phyloP scores from a whole-genome alignment of 2,329 filamentous ascomycete species.

The Emergomyces pasteurianus region DNA sequence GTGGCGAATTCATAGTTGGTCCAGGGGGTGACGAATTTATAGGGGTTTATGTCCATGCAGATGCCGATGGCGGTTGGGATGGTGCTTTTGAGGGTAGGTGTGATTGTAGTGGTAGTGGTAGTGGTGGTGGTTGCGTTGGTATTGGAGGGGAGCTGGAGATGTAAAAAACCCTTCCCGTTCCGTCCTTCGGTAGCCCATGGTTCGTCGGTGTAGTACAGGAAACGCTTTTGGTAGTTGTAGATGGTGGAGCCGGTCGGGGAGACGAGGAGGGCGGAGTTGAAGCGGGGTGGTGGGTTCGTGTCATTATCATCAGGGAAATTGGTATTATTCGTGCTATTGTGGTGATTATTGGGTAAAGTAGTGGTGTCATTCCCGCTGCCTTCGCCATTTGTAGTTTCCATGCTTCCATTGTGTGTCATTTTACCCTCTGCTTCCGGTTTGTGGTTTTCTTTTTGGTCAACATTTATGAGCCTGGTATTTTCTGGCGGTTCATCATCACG shows the following conservation, averaged over 20 bases:
- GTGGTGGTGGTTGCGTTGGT: neutral
- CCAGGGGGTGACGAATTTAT: constrained; percentile 48
- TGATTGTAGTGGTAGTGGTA: neutral
- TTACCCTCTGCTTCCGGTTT: neutral
- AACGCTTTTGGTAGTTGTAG: constrained; percentile 51
- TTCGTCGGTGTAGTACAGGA: constrained; percentile 56
- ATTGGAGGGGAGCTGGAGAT: constrained; percentile 12
- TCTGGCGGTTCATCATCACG: neutral
- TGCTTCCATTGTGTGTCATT: neutral
- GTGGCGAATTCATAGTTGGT: constrained; percentile 49
- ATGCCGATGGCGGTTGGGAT: constrained; percentile 37
- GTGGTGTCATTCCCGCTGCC: neutral
- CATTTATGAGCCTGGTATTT: too few species aligned
- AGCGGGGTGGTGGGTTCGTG: constrained; percentile 18
- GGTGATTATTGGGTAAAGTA: neutral
- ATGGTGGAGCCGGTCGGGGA: constrained; percentile 43
- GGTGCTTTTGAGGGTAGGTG: constrained; percentile 14
- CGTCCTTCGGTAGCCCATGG: constrained; percentile 46
- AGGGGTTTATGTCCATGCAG: constrained; percentile 50
- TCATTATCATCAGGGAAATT: neutral
- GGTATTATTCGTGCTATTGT: neutral
- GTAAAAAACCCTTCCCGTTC: constrained; percentile 16
- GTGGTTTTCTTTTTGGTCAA: neutral
- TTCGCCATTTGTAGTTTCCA: neutral
- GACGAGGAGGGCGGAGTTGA: constrained; percentile 50